Percentiles rank a stretch among this genome's conserved stretches.
These are phyloP conservation scores for Huntiella bhutanensis DNA, from an alignment of 2,329 filamentous ascomycete genomes.

Conservation along the genomic window DNA sequence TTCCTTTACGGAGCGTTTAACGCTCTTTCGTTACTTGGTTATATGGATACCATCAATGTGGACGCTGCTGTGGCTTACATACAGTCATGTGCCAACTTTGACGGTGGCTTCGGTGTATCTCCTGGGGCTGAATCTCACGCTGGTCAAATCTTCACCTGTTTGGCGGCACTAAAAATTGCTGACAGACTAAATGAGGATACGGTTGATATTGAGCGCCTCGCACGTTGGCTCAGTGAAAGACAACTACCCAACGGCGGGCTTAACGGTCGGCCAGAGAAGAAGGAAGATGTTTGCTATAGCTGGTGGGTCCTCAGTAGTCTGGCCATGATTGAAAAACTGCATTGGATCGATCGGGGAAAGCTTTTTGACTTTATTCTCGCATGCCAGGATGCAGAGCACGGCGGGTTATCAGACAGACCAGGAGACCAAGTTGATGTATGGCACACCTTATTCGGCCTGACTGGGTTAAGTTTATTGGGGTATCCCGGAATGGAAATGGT, in stretches of 20 bases:
- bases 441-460: constrained; percentile 78
- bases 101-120: constrained; percentile 78
- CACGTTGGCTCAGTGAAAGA: constrained; percentile 80
- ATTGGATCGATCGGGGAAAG: constrained; percentile 82
- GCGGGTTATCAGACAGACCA: constrained; percentile 77
- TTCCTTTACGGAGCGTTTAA: constrained; percentile 87
- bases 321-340: constrained; percentile 66
- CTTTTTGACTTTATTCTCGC: constrained; percentile 65
- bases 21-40: constrained; percentile 63
- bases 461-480: constrained; percentile 68
- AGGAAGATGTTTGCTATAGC: constrained; percentile 94
- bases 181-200: constrained; percentile 50
- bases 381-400: constrained; percentile 70
- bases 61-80: constrained; percentile 64
- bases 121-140: constrained; percentile 89
- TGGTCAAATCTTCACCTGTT: constrained; percentile 87
- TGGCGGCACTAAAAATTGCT: constrained; percentile 71
- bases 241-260: constrained; percentile 75
- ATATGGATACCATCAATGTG: constrained; percentile 57
- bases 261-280: constrained; percentile 87
- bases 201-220: constrained; percentile 65
- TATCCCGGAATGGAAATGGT: constrained; percentile 61
- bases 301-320: constrained; percentile 96
- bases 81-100: constrained; percentile 72
- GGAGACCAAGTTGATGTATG: constrained; percentile 95